Evolutionary conservation across 257 asterid species (phyloP).

Genomic region (Knoxia roxburghii): DNA sequence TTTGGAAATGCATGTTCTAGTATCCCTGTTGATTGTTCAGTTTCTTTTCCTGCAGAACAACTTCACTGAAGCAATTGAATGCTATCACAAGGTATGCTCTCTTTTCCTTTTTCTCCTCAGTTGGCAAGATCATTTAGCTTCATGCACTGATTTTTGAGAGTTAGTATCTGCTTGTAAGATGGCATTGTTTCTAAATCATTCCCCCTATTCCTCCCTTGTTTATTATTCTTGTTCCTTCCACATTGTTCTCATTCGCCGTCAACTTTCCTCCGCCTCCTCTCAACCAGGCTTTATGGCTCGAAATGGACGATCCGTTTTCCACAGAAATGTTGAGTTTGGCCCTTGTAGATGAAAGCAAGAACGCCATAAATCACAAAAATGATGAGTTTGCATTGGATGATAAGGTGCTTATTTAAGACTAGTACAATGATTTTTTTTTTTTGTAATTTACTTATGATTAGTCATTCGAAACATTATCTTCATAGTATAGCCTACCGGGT

Average conservation of each 20-base stretch:
- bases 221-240: neutral
- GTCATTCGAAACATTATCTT: neutral
- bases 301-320: slow-evolving; percentile 77
- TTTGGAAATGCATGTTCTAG: neutral
- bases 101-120: neutral
- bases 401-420: slow-evolving; percentile 18
- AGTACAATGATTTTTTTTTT: neutral
- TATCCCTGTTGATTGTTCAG: neutral
- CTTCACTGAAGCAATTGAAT: slow-evolving; percentile 64
- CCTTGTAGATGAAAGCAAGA: slow-evolving; percentile 69
- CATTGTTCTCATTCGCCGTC: slow-evolving; percentile 1
- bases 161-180: neutral
- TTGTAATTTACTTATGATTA: slow-evolving; percentile 6
- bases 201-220: too few species aligned
- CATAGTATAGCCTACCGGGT: neutral
- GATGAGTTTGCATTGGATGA: slow-evolving; percentile 13
- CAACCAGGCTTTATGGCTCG: slow-evolving; percentile 78
- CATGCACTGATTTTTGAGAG: neutral
- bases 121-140: neutral
- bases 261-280: neutral
- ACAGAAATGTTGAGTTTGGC: slow-evolving; percentile 87
- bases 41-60: slow-evolving; percentile 53
- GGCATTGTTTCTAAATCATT: neutral
- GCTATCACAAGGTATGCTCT: slow-evolving; percentile 77
- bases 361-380: slow-evolving; percentile 18